phyloP scores from a whole-genome alignment of 2,329 filamentous ascomycete species.

The Penicillium paneum region DNA sequence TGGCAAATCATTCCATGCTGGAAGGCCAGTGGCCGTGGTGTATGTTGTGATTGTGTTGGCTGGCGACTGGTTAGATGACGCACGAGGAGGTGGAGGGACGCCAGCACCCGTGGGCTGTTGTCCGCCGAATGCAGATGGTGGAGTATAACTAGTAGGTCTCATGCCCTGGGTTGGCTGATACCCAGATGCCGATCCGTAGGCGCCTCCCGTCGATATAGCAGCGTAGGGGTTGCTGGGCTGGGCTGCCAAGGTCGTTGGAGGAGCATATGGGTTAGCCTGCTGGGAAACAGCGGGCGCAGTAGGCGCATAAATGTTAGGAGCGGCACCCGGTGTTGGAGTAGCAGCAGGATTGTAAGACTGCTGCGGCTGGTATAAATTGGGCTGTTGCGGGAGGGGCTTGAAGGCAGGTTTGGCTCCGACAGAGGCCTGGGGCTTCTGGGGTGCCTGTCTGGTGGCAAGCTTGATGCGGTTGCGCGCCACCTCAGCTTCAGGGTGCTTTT shows the following conservation, averaged over 20 bases:
- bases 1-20: constrained; percentile 93
- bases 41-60: constrained; percentile 60
- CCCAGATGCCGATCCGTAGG: constrained; percentile 42
- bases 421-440: constrained; percentile 43
- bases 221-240: constrained; percentile 32
- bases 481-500: constrained; percentile 80
- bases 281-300: constrained; percentile 32
- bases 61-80: constrained; percentile 63
- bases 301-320: constrained; percentile 40
- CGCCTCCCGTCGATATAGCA: constrained; percentile 28
- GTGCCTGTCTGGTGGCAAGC: constrained; percentile 70
- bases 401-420: constrained; percentile 42
- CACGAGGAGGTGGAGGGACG: constrained; percentile 62
- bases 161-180: constrained; percentile 56
- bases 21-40: constrained; percentile 63
- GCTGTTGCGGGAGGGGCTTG: constrained; percentile 42
- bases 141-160: constrained; percentile 40
- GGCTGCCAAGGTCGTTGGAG: constrained; percentile 30
- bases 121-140: constrained; percentile 45
- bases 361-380: constrained; percentile 37
- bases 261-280: constrained; percentile 51
- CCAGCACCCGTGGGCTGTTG: constrained; percentile 43
- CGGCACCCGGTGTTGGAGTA: constrained; percentile 18
- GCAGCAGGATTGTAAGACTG: constrained; percentile 31
- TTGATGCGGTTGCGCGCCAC: constrained; percentile 80